Evolutionary conservation across 805 yeast genomes (phyloP).

Genomic region (Ogataea corticis): DNA sequence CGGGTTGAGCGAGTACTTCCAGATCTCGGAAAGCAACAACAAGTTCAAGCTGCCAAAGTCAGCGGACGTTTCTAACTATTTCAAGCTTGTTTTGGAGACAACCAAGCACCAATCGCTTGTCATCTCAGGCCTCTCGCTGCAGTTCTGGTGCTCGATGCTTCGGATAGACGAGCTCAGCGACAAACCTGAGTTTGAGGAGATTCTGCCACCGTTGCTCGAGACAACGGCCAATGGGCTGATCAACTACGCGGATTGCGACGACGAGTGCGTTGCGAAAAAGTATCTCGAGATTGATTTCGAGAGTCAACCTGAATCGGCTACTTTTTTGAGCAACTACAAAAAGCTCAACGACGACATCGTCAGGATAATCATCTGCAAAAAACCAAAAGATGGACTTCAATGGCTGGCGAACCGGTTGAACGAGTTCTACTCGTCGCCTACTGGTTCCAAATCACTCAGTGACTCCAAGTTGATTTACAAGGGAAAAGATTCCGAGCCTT

Average conservation of each 20-base stretch:
- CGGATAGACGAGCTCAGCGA: constrained; percentile 75
- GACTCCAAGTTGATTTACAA: constrained; percentile 53
- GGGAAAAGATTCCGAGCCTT: constrained; percentile 63
- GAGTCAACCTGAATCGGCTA: constrained; percentile 72
- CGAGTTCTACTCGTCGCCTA: constrained; percentile 64
- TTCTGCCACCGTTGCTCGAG: constrained; percentile 70
- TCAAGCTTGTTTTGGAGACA: constrained; percentile 74
- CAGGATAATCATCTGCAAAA: constrained; percentile 81
- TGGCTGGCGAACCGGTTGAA: constrained; percentile 82
- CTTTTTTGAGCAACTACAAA: constrained; percentile 77
- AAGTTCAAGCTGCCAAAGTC: constrained; percentile 44
- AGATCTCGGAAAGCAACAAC: constrained; percentile 13
- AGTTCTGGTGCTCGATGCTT: constrained; percentile 90
- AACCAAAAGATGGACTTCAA: constrained; percentile 74
- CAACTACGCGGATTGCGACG: constrained; percentile 67
- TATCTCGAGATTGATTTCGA: constrained; percentile 87
- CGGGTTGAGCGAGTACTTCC: constrained; percentile 76
- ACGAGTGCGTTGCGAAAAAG: constrained; percentile 60
- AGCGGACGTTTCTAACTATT: constrained; percentile 66
- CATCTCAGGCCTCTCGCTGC: constrained; percentile 87
- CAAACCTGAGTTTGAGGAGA: constrained; percentile 50
- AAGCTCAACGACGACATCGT: constrained; percentile 89
- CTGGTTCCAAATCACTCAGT: constrained; percentile 65
- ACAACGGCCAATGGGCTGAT: constrained; percentile 76
- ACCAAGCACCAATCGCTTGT: constrained; percentile 83